These are phyloP conservation scores for Wickerhamomyces sp. DNA, from an alignment of 1,139 yeast genomes.

Conservation along the genomic window DNA sequence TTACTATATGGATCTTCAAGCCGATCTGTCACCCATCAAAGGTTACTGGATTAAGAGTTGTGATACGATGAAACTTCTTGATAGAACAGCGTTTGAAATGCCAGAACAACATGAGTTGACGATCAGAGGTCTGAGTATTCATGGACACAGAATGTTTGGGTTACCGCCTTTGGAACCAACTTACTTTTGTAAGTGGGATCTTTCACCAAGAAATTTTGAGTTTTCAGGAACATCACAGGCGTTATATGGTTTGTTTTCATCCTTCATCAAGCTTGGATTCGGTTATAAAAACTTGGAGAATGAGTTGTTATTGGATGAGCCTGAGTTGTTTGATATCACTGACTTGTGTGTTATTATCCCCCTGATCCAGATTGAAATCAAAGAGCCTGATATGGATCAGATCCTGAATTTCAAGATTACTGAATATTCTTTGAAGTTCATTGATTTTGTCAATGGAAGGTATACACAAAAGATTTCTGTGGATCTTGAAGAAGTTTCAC, in stretches of 20 bases:
- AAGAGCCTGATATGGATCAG: constrained; percentile 26
- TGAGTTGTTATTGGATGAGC: constrained; percentile 51
- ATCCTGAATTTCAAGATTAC: constrained; percentile 28
- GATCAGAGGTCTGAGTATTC: constrained; percentile 63
- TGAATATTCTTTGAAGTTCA: constrained; percentile 42
- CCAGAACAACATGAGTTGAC: constrained; percentile 33
- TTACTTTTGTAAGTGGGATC: constrained; percentile 86
- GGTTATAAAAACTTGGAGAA: constrained; percentile 76
- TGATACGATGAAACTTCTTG: constrained; percentile 23
- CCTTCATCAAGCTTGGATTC: constrained; percentile 46
- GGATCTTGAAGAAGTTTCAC: constrained; percentile 41
- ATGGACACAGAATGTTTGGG: constrained; percentile 91
- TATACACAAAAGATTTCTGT: constrained; percentile 55
- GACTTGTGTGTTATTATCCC: constrained; percentile 36
- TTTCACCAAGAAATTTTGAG: constrained; percentile 54
- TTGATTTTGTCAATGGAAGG: constrained; percentile 66
- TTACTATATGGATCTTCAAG: constrained; percentile 83
- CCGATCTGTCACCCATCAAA: constrained; percentile 45
- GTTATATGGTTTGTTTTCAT: constrained; percentile 39
- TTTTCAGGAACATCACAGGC: constrained; percentile 50
- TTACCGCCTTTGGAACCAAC: constrained; percentile 86
- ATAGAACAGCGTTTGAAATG: constrained; percentile 9
- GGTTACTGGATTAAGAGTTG: constrained; percentile 32
- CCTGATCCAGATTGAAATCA: constrained; percentile 26
- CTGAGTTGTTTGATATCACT: constrained; percentile 63